Conservation (phyloP, 2,329 filamentous ascomycete species). For the Ambrosiella beaveri region DNA sequence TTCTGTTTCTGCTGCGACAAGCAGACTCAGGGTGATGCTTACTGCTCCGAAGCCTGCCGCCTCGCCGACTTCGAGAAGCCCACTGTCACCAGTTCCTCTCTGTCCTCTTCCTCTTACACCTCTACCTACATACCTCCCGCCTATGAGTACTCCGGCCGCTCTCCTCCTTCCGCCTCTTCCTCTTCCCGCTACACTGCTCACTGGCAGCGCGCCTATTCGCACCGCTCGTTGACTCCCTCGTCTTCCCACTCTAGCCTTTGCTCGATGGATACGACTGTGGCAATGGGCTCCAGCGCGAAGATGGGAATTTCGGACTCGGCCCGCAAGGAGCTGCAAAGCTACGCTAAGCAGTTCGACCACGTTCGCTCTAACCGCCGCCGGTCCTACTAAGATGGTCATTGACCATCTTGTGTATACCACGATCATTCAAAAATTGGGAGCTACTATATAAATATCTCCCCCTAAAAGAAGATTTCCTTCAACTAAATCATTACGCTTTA, state of each 20-base stretch:
- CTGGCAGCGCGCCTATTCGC: slow-evolving; percentile 17
- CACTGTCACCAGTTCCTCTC: slow-evolving; percentile 2
- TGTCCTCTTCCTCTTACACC: slow-evolving; percentile 15
- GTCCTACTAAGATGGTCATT: slow-evolving; percentile 28
- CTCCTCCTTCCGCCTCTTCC: slow-evolving; percentile 20
- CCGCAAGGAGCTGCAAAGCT: slow-evolving; percentile 63
- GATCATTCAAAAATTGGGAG: not conserved
- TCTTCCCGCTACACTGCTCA: slow-evolving; percentile 13
- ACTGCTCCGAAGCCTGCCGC: slow-evolving; percentile 85
- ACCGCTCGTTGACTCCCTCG: slow-evolving; percentile 44
- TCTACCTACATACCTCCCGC: slow-evolving; percentile 49
- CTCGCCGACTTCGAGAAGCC: slow-evolving; percentile 67
- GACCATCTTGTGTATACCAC: slow-evolving; percentile 15
- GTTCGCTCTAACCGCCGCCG: slow-evolving; percentile 44
- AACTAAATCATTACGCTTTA: slow-evolving; percentile 14
- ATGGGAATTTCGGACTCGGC: slow-evolving; percentile 55
- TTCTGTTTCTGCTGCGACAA: slow-evolving; percentile 91
- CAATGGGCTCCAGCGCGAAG: slow-evolving; percentile 30
- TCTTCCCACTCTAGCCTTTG: slow-evolving; percentile 73
- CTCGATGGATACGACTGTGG: slow-evolving; percentile 51
- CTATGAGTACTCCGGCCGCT: slow-evolving; percentile 36
- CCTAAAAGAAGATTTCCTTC: slow-evolving; percentile 1
- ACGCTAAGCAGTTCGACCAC: slow-evolving; percentile 79
- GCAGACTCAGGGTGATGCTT: slow-evolving; percentile 56
- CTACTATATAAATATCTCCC: not conserved